phyloP scores from a whole-genome alignment of 2,329 filamentous ascomycete species.

The Chaetomiaceae sp. region DNA sequence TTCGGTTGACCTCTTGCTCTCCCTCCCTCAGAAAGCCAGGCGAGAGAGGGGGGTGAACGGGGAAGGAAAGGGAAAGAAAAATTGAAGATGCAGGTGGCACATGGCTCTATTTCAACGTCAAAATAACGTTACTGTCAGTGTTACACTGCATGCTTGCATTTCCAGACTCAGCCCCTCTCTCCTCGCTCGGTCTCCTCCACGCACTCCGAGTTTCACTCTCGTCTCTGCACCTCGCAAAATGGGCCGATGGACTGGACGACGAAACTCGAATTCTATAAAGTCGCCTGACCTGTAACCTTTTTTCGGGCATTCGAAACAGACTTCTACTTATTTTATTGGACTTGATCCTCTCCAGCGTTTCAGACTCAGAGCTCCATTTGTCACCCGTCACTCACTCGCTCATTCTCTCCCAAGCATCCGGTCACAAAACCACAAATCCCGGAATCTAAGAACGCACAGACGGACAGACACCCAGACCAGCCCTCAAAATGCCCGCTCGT shows the following conservation, averaged over 20 bases:
- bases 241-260: not conserved
- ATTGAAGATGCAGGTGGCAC: no score
- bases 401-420: no score
- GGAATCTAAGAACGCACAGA: not conserved
- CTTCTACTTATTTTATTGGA: no score
- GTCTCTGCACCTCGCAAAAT: not conserved
- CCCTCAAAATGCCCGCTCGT: slow-evolving; percentile 2
- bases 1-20: no score
- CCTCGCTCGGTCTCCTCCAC: not conserved
- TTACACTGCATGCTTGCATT: slow-evolving; percentile 7
- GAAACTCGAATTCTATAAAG: slow-evolving; percentile 1
- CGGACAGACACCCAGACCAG: not conserved
- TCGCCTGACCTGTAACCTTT: slow-evolving; percentile 8
- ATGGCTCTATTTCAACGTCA: not conserved
- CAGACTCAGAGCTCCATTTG: no score
- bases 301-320: not conserved
- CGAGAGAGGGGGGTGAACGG: no score
- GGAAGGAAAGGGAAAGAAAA: not conserved
- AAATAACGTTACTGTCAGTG: not conserved
- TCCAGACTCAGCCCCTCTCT: not conserved
- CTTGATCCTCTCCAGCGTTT: no score
- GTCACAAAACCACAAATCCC: no score
- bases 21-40: no score
- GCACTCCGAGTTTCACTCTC: not conserved
- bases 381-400: no score